A percentile compares a stretch with the other conserved stretches of the same genome.
Evolutionary conservation across 768 basidiomycete genomes (phyloP).

Genomic region (Boletus pseudo-olivaceus): DNA sequence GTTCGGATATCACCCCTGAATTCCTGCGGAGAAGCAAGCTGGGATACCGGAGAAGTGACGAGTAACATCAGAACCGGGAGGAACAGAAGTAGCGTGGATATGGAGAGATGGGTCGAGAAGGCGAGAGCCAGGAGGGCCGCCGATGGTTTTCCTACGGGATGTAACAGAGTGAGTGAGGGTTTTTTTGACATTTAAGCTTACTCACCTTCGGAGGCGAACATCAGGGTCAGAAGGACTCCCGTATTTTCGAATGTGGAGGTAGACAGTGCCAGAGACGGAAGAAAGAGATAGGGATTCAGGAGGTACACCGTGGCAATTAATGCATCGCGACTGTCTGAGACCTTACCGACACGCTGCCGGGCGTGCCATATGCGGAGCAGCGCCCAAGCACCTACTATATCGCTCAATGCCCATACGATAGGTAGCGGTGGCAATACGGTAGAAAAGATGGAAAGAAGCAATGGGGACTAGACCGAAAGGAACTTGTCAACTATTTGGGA

Average conservation of each 20-base stretch:
- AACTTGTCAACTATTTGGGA: neutral
- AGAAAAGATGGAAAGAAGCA: slow-evolving; percentile 72
- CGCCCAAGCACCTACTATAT: slow-evolving; percentile 65
- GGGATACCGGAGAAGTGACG: slow-evolving; percentile 45
- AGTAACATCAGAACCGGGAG: slow-evolving; percentile 65
- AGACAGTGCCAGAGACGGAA: slow-evolving; percentile 77
- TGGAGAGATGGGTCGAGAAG: slow-evolving; percentile 64
- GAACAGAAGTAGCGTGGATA: slow-evolving; percentile 67
- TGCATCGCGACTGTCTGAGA: slow-evolving; percentile 46
- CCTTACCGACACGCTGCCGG: slow-evolving; percentile 46
- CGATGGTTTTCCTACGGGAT: slow-evolving; percentile 50
- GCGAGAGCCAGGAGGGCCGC: slow-evolving; percentile 65
- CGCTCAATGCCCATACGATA: slow-evolving; percentile 66
- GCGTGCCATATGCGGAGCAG: slow-evolving; percentile 66
- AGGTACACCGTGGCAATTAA: slow-evolving; percentile 70
- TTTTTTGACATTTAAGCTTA: neutral
- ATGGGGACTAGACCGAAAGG: slow-evolving; percentile 59
- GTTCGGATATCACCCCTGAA: slow-evolving; percentile 18
- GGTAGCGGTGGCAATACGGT: slow-evolving; percentile 60
- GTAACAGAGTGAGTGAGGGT: neutral
- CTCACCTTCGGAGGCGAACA: slow-evolving; percentile 68
- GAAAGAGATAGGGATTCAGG: slow-evolving; percentile 83
- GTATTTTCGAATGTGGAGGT: slow-evolving; percentile 82
- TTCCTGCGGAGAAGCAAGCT: slow-evolving; percentile 56
- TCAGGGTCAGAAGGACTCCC: slow-evolving; percentile 59